A percentile compares a stretch with the other conserved stretches of the same genome.
Evolutionary conservation across 768 basidiomycete species (phyloP).

Genomic region (Tricholoma sp.): DNA sequence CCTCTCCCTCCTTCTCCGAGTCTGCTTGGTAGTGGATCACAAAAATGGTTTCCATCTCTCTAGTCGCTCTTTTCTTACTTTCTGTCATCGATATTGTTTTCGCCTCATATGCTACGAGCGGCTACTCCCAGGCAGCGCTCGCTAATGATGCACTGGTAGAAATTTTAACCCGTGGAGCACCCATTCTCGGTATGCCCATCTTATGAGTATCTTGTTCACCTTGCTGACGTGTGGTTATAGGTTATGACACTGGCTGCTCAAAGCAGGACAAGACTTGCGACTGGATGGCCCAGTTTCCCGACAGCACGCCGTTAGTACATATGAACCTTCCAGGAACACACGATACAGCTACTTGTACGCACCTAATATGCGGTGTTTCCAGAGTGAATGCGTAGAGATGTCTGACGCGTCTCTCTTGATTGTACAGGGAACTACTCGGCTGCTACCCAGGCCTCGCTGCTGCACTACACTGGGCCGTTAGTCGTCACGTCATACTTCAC

Average conservation of each 20-base stretch:
- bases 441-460: conserved; percentile 33
- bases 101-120: not conserved
- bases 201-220: too few species aligned
- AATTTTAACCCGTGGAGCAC: conserved; percentile 24
- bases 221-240: conserved; percentile 13
- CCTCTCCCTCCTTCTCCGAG: too few species aligned
- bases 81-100: not conserved
- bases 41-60: not conserved
- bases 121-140: conserved; percentile 8
- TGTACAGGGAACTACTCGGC: conserved; percentile 41
- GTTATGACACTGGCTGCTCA: conserved; percentile 30
- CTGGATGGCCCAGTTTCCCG: conserved; percentile 42
- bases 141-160: conserved; percentile 22
- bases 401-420: not conserved
- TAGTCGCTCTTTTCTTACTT: not conserved
- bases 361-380: too few species aligned
- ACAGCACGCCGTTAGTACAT: conserved; percentile 36
- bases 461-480: conserved; percentile 40
- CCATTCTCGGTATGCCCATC: conserved; percentile 23
- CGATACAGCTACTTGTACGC: conserved; percentile 41
- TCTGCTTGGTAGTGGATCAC: not conserved
- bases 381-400: not conserved
- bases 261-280: conserved; percentile 30
- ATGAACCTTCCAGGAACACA: conserved; percentile 53
- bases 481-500: conserved; percentile 8